Percentiles rank a stretch among this genome's conserved stretches.
phyloP scores from a whole-genome alignment of 208 protist species.

The Acanthamoeba healyi region DNA sequence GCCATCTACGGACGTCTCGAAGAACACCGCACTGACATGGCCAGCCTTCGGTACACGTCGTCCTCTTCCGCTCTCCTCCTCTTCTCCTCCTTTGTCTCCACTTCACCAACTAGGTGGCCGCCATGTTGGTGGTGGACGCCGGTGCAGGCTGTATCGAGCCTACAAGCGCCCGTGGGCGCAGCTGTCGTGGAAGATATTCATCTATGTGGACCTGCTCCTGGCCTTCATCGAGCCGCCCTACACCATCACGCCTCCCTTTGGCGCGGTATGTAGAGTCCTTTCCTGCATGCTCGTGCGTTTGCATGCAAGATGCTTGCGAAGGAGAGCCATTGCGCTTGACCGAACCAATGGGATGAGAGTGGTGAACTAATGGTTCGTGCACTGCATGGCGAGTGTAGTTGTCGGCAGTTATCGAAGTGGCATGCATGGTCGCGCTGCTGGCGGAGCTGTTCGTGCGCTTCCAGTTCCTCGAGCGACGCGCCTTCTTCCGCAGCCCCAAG shows the following conservation, averaged over 20 bases:
- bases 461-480: conserved; percentile 40
- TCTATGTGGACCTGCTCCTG: conserved; percentile 6
- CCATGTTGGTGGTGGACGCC: too few relatives aligned
- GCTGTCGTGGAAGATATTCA: conserved; percentile 12
- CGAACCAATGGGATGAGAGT: too few relatives aligned
- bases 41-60: background rate
- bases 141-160: background rate
- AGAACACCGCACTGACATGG: conserved; percentile 17
- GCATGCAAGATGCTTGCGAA: too few relatives aligned
- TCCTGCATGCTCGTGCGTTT: too few relatives aligned
- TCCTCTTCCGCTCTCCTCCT: background rate
- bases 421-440: conserved; percentile 20
- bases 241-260: conserved; percentile 15
- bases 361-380: too few relatives aligned
- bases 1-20: conserved; percentile 6
- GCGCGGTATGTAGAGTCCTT: background rate
- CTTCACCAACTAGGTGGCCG: background rate
- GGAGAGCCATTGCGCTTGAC: too few relatives aligned
- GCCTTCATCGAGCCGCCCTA: conserved; percentile 20
- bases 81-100: background rate
- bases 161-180: conserved; percentile 1
- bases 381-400: too few relatives aligned
- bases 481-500: conserved; percentile 48
- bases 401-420: background rate
- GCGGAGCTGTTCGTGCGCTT: conserved; percentile 20